A percentile compares a stretch with the other conserved stretches of the same genome.
Evolutionary conservation across 148 eudicot genomes (phyloP).

Genomic region (Silene conica): DNA sequence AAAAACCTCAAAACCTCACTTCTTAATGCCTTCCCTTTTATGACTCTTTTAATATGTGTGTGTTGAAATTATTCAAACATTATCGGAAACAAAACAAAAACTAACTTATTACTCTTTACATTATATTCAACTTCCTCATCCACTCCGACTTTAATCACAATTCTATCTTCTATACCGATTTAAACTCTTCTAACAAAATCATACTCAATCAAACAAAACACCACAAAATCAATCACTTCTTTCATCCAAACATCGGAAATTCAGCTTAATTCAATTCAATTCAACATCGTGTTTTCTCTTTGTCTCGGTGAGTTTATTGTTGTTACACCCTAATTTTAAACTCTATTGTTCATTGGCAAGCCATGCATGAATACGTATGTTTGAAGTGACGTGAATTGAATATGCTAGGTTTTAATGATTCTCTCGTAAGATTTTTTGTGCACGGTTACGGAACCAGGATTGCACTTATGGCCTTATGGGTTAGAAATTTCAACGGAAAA

Average conservation of each 20-base stretch:
- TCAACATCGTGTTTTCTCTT: not conserved
- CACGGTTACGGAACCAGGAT: too few relatives aligned
- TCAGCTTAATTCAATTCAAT: too few relatives aligned
- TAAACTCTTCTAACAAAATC: not conserved
- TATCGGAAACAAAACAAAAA: not conserved
- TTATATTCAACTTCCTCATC: not conserved
- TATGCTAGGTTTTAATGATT: too few relatives aligned
- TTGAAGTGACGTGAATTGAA: too few relatives aligned
- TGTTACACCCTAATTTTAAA: not conserved
- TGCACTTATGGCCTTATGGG: too few relatives aligned
- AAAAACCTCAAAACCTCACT: constrained; percentile 15
- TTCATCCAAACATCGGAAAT: not conserved
- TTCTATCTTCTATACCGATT: not conserved
- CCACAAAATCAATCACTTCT: not conserved
- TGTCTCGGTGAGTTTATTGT: not conserved
- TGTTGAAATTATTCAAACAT: not conserved
- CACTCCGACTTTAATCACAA: not conserved
- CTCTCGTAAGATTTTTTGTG: too few relatives aligned
- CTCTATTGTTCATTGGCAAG: not conserved
- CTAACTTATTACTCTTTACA: too few relatives aligned
- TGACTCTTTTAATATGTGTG: constrained; percentile 1
- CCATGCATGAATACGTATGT: too few relatives aligned
- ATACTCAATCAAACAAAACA: not conserved
- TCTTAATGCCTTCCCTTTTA: not conserved
- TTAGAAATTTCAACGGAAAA: too few relatives aligned